A percentile compares a stretch with the other conserved stretches of the same genome.
phyloP scores from a whole-genome alignment of 352 stramenopile species.

The Blastocystis sp. region DNA sequence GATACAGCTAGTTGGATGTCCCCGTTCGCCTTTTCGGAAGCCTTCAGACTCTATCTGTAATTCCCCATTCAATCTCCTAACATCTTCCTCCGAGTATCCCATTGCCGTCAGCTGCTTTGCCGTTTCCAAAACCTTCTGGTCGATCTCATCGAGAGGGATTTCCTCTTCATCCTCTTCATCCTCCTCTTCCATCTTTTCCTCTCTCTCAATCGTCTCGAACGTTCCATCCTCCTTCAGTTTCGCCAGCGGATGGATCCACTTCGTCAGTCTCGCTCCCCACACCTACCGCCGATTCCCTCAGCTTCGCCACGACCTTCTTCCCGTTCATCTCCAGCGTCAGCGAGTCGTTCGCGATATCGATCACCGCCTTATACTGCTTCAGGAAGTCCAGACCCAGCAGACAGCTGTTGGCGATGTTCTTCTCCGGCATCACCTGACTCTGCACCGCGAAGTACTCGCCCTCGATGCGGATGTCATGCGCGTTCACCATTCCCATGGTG shows the following conservation, averaged over 20 bases:
- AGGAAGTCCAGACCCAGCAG: constrained; percentile 45
- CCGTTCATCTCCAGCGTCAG: constrained; percentile 20
- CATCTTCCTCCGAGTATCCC: not conserved
- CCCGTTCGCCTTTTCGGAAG: not conserved
- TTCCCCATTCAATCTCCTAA: not conserved
- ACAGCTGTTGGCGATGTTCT: not conserved
- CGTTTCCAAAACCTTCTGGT: not conserved
- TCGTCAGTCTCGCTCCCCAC: not conserved
- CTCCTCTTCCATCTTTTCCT: not conserved
- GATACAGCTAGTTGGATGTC: not conserved
- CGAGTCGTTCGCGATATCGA: not conserved
- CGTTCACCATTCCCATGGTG: constrained; percentile 2
- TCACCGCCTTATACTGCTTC: constrained; percentile 51
- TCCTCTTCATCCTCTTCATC: constrained; percentile 9
- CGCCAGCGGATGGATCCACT: constrained; percentile 1
- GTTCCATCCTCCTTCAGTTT: not conserved
- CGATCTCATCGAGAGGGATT: not conserved
- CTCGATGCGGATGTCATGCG: constrained; percentile 42
- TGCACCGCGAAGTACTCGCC: constrained; percentile 32
- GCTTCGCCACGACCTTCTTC: constrained; percentile 21
- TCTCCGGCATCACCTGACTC: not conserved
- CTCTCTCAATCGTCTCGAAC: not conserved
- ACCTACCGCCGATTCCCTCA: not conserved
- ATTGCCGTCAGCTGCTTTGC: not conserved
- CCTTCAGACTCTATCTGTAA: not conserved